Evolutionary conservation across 192 early-diverging fungal genomes (phyloP).

Genomic region (Umbelopsis isabellina): DNA sequence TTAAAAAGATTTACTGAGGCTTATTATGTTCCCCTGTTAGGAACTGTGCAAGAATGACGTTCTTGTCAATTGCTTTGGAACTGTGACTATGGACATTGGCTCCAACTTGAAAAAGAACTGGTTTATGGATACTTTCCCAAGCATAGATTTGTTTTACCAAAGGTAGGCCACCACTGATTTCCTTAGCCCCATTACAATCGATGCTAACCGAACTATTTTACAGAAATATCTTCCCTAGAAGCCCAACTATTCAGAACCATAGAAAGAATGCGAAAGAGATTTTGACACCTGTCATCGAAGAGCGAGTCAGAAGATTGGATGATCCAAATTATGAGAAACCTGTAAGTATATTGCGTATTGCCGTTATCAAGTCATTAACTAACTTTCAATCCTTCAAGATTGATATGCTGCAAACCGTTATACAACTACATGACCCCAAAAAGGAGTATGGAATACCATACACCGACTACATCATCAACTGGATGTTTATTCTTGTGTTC

Average conservation of each 20-base stretch:
- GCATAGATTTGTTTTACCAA: constrained; percentile 1
- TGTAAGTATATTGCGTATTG: background rate
- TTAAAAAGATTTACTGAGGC: too few species aligned
- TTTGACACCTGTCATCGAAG: constrained; percentile 2
- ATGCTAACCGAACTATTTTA: background rate
- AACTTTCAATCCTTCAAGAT: background rate
- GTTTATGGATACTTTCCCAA: constrained; percentile 17
- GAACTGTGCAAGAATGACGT: constrained; percentile 10
- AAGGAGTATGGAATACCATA: background rate
- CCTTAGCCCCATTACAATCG: background rate
- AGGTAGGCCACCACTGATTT: background rate
- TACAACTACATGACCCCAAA: background rate
- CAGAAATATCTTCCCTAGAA: constrained; percentile 11
- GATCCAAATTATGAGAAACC: background rate
- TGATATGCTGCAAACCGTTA: constrained; percentile 27
- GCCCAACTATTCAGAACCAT: constrained; percentile 1
- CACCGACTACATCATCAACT: constrained; percentile 6
- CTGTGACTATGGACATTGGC: background rate
- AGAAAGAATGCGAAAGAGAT: constrained; percentile 16
- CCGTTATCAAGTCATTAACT: background rate
- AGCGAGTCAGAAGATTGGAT: constrained; percentile 3
- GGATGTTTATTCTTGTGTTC: constrained; percentile 27
- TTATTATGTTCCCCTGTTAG: background rate
- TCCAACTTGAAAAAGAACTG: background rate
- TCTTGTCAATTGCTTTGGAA: constrained; percentile 9